Conservation (phyloP, 2,329 filamentous ascomycete genomes). For the Diaporthe caulivora region DNA sequence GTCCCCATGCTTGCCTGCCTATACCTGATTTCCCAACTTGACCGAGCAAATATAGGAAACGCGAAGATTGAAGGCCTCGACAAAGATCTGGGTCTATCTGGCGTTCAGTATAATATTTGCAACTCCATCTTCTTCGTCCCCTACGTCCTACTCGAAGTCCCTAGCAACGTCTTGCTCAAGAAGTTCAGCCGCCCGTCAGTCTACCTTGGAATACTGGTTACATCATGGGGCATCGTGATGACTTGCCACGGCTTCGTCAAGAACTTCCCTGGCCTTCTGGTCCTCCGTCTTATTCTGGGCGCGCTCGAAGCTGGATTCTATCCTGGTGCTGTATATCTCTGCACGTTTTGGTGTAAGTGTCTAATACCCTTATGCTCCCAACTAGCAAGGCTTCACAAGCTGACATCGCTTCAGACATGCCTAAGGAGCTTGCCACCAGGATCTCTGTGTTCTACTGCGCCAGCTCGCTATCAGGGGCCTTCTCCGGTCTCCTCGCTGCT, state of each 20-base stretch:
- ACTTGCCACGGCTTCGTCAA: constrained; percentile 65
- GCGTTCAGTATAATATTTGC: constrained; percentile 78
- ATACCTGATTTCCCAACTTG: constrained; percentile 5
- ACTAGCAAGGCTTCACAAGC: no score
- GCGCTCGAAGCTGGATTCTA: constrained; percentile 76
- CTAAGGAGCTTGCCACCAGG: constrained; percentile 51
- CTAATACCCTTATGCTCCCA: no score
- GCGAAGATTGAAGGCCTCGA: constrained; percentile 73
- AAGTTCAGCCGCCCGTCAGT: constrained; percentile 74
- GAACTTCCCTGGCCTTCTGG: constrained; percentile 60
- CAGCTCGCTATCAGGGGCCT: constrained; percentile 82
- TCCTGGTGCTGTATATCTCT: constrained; percentile 67
- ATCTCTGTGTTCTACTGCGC: constrained; percentile 82
- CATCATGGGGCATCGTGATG: constrained; percentile 66
- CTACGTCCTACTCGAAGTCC: constrained; percentile 80
- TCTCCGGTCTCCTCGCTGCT: constrained; percentile 71
- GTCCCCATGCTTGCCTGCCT: constrained; percentile 1
- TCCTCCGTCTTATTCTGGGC: constrained; percentile 70
- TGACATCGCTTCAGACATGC: constrained; percentile 66
- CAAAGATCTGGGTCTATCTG: constrained; percentile 67
- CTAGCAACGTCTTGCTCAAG: constrained; percentile 83
- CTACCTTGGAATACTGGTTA: constrained; percentile 83
- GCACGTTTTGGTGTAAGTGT: not conserved
- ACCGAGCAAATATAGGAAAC: constrained; percentile 71
- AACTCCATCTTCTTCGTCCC: constrained; percentile 83